Conservation (phyloP, 805 yeast genomes). For the Saturnispora ahearnii region DNA sequence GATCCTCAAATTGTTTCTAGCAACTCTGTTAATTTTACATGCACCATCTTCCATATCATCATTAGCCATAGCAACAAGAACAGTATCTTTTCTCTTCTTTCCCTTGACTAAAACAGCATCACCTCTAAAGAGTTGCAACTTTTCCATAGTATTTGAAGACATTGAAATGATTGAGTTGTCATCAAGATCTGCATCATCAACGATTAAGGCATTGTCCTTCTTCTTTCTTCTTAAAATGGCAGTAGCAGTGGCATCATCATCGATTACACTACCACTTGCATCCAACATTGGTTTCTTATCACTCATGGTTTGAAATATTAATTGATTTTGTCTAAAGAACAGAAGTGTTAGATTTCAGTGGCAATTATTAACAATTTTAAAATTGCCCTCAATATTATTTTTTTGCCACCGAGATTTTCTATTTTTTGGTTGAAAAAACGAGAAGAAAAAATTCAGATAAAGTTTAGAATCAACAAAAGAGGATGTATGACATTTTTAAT, state of each 20-base stretch:
- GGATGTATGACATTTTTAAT: neutral
- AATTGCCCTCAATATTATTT: neutral
- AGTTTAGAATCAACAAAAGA: neutral
- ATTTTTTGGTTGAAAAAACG: neutral
- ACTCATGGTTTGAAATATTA: conserved; percentile 4
- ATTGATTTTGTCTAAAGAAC: neutral
- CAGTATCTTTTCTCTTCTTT: conserved; percentile 96
- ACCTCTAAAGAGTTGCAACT: conserved; percentile 90
- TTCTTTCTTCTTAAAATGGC: conserved; percentile 96
- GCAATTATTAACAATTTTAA: conserved; percentile 4
- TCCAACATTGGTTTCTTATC: conserved; percentile 30
- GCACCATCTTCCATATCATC: conserved; percentile 96
- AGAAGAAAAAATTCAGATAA: neutral
- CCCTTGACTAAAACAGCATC: conserved; percentile 97
- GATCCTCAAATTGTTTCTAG: conserved; percentile 88
- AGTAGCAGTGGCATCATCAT: conserved; percentile 64
- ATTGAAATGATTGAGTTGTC: conserved; percentile 95
- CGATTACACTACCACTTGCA: conserved; percentile 29
- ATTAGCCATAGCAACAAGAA: conserved; percentile 87
- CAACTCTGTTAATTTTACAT: conserved; percentile 90
- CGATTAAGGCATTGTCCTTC: conserved; percentile 89
- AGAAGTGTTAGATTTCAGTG: neutral
- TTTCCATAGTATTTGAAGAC: conserved; percentile 92
- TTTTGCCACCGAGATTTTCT: neutral
- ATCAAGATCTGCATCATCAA: conserved; percentile 95